Evolutionary conservation across 2,329 filamentous ascomycete species (phyloP), one percentile per base, ranked within the genome.

Genomic region (Fusarium coicis): DNA sequence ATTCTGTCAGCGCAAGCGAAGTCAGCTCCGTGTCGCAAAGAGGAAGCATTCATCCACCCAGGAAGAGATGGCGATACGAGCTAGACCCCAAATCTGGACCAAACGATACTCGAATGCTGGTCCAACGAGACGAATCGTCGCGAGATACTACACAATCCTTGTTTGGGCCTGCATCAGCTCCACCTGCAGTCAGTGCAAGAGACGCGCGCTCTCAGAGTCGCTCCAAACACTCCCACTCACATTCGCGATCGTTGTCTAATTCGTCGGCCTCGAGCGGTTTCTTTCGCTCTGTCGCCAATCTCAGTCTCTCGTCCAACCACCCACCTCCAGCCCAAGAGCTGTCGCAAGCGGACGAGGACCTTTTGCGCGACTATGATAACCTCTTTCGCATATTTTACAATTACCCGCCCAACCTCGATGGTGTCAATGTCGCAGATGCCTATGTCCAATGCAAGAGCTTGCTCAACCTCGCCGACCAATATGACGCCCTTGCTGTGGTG

Each of bases 301-400:
- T 97, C 72, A 86, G 87, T 26, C 81, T 90, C 11, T 79, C 84
- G 2, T 80, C 85, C 26, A 74, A 64, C 70, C 75, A 92, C 47
- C 66, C 61, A 84, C 72, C 87, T 67, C 86, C 82, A 67, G 82
- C 78, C 9, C 80, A 81, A 7, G 82, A 87, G 30, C 82, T 88
- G 21, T 88, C 87, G 19, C 87, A 89, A 65, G 87, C 89, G 52
- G 90, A 94, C 60, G 86, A 93, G 77, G 93, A 97, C 73, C 88
- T 95, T 28, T 87, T 98, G 52, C 93, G 94, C 76, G 94, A 98
- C 84, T 98, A 98, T 82, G 95, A 97, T 81, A 98, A 98, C 81
- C 88, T 98, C 28, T 97, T 98, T 81, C 93, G 95, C 77, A 93
- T 96, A 70, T 97, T 98, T 85, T 98, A 98, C 87, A 97, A 98